phyloP scores from a whole-genome alignment of 2,329 filamentous ascomycete species.

The Dactylonectria estremocensis region DNA sequence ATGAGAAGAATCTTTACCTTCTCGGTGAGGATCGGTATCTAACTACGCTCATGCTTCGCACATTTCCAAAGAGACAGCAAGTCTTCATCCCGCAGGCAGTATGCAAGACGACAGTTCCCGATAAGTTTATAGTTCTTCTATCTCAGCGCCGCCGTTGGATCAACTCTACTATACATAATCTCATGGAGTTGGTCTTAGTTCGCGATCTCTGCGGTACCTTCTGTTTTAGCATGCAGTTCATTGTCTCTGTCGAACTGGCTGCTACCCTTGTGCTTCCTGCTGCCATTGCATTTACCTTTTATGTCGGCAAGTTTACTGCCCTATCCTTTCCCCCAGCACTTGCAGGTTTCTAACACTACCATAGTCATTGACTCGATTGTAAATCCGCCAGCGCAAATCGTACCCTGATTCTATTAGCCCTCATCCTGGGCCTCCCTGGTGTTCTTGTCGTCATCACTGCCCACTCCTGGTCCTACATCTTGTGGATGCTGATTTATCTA shows the following conservation, averaged over 20 bases:
- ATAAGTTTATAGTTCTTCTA: slow-evolving; percentile 90
- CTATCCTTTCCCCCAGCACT: not conserved
- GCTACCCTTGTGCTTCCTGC: slow-evolving; percentile 96
- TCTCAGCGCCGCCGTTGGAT: slow-evolving; percentile 99
- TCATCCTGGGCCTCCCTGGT: slow-evolving; percentile 95
- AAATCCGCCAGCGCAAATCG: slow-evolving; percentile 82
- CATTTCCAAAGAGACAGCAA: slow-evolving; percentile 98
- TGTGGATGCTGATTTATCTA: slow-evolving; percentile 98
- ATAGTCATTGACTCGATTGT: slow-evolving; percentile 89
- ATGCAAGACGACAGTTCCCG: slow-evolving; percentile 98
- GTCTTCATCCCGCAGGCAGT: slow-evolving; percentile 98
- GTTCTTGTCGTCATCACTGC: slow-evolving; percentile 94
- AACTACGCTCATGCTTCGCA: slow-evolving; percentile 97
- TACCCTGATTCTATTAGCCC: slow-evolving; percentile 90
- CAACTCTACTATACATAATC: slow-evolving; percentile 98
- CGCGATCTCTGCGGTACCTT: slow-evolving; percentile 98
- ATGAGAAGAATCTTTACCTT: slow-evolving; percentile 95
- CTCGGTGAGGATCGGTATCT: slow-evolving; percentile 96
- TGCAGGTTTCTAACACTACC: slow-evolving; percentile 6
- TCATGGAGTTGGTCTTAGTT: slow-evolving; percentile 97
- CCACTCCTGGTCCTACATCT: slow-evolving; percentile 90
- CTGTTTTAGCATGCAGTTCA: slow-evolving; percentile 99
- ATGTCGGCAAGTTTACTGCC: slow-evolving; percentile 90
- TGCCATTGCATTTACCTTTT: slow-evolving; percentile 97
- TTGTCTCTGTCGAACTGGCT: slow-evolving; percentile 94